Base-by-base conservation (phyloP, 1,284 basidiomycete species). In the Peniophora sp. region DNA sequence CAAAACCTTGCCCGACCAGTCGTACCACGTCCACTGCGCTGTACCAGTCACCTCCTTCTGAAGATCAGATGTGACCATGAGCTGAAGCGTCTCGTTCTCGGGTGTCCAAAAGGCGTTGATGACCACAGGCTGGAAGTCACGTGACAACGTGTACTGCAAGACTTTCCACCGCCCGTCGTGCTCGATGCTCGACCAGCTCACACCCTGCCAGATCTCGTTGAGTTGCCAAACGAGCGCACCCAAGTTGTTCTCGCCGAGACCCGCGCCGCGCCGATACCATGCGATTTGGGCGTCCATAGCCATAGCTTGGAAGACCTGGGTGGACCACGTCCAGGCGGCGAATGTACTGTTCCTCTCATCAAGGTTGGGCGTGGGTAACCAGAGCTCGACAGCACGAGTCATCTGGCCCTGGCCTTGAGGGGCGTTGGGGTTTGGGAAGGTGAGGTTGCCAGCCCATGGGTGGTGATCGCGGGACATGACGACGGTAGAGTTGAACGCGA, bases 121-220 rank as follows among this genome's bases (percentile, higher is more conserved):
- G 44, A 69, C 66, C 8, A 83, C 63, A 2, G 77, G 74, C 0
- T 72, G 65, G 60, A 75, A 83, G 5, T 70, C 68, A 17, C 62
- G 64, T 6, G 72, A 64, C 54, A 79, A 61, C 3, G 68, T 73
- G 56, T 84, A 82, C 51, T 81, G 71, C 50, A 79, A 64, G 2
- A 79, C 74, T 62, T 84, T 83, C 81, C 80, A 83, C 34, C 80
- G 61, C 2, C 80, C 80, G 2, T 74, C 78, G 57, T 79, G 80
- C 59, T 84, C 81, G 57, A 83, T 71, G 34, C 71, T 69, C 5
- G 77, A 72, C 81, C 81, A 83, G 57, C 73, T 77, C 23, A 74
- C 71, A 22, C 76, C 81, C 59, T 83, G 78, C 81, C 81, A 84
- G 46, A 84, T 78, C 60, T 83, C 81, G 58, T 84, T 84, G 49